Evolutionary conservation across 805 yeast genomes (phyloP), one percentile per base, ranked within the genome.

Genomic region (Candida patagonica): DNA sequence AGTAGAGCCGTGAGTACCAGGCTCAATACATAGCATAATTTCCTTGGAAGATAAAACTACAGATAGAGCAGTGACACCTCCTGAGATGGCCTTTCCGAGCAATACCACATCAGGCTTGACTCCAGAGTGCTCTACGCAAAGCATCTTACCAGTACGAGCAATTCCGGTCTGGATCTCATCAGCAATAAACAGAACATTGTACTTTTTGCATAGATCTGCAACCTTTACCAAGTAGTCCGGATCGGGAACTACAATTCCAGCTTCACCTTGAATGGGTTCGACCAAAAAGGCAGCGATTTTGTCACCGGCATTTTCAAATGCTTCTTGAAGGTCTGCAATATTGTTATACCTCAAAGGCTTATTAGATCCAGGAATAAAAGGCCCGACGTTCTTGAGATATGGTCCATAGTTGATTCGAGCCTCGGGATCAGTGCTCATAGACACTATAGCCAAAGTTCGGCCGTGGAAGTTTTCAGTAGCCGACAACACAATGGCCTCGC

Each of bases 231-330:
- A 72, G 67, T 88, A 89, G 53, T 75, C 94, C 37, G 60, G 65
- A 49, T 92, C 92, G 40, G 97, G 96, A 20, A 88, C 96, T 21
- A 88, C 89, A 50, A 89, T 89, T 52, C 97, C 97, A 25, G 97
- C 97, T 62, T 89, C 97, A 61, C 97, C 97, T 63, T 89, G 97
- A 56, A 88, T 88, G 47, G 96, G 96, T 66, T 89, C 97, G 52
- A 89, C 74, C 48, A 89, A 66, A 50, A 89, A 74, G 30, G 95
- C 97, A 33, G 95, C 94, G 49, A 89, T 77, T 59, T 77, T 79
- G 60, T 83, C 89, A 48, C 96, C 96, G 19, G 89, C 86, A 42
- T 74, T 74, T 49, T 71, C 67, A 54, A 88, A 78, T 2, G 94
- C 95, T 51, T 69, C 68, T 63, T 86, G 87, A 39, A 89, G 76